Evolutionary conservation across 257 asterid genomes (phyloP), one percentile per base, ranked within the genome.

Genomic region (Capsicum chinense): DNA sequence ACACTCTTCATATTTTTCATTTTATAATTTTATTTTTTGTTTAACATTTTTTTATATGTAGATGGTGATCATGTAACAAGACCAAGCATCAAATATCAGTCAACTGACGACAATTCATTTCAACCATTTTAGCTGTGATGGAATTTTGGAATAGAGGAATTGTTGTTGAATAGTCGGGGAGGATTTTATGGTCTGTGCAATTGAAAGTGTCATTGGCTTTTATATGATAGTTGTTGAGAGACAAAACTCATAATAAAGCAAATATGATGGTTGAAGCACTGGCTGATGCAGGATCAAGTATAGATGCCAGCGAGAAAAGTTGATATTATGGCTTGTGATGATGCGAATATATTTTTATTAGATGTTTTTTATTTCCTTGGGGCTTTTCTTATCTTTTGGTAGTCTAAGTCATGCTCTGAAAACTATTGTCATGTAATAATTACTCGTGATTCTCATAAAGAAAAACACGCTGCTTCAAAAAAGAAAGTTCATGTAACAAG

Each of bases 201-300:
- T 95, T 85, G 99, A 97, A 84, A 95, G 95, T 90, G 98, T 97
- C 60, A 79, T 92, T 73, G 98, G 97, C 68, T 84, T 96, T 44
- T 96, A 96, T 85, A 94, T 96, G 98, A 98, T 93, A 57, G 92
- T 90, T 37, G 98, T 90, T 48, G 98, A 96, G 79, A 91, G 98
- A 66, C 98, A 1, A 96, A 89, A 50, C 85, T 79, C 92, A 94
- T 86, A 94, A 94, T 86, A 88, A 97, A 89, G 94, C 86, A 80
- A 93, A 88, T 85, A 89, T 86, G 94, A 90, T 92, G 92, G 93
- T 93, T 15, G 93, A 87, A 86, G 83, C 92, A 26, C 78, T 91
- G 89, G 89, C 87, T 79, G 95, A 90, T 84, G 93, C 90, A 33
- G 94, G 87, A 84, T 83, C 91, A 9, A 88, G 89, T 79, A 87